Percentiles rank a stretch among this genome's conserved stretches.
Evolutionary conservation across 257 asterid genomes (phyloP).

Genomic region (Przewalskia tangutica): DNA sequence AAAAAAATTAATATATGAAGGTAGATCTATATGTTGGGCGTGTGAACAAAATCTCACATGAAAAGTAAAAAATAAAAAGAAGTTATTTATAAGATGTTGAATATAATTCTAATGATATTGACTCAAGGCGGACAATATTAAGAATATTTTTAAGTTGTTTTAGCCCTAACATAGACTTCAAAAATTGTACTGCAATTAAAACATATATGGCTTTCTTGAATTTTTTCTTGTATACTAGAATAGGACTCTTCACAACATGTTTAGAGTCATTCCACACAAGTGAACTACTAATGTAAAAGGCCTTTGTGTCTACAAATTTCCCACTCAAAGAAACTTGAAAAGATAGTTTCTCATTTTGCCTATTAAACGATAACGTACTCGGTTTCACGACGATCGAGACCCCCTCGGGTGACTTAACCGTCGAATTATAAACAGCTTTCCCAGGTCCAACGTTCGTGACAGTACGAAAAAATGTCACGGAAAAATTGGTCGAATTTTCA

Average conservation of each 20-base stretch:
- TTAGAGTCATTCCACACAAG: neutral
- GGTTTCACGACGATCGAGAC: neutral
- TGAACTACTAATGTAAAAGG: neutral
- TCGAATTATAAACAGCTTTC: neutral
- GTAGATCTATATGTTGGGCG: too few relatives aligned
- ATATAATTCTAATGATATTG: too few relatives aligned
- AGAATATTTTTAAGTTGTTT: too few relatives aligned
- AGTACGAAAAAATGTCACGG: neutral
- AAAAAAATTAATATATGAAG: too few relatives aligned
- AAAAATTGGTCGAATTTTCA: neutral
- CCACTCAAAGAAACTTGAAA: neutral
- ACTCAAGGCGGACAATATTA: too few relatives aligned
- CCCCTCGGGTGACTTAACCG: neutral
- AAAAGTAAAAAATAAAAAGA: too few relatives aligned
- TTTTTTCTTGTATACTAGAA: neutral
- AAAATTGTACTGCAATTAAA: too few relatives aligned
- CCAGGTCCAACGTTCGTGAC: neutral
- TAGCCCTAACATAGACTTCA: too few relatives aligned
- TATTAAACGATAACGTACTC: neutral
- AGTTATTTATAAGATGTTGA: too few relatives aligned
- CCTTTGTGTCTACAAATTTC: neutral
- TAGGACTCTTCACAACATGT: neutral
- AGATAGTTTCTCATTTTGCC: neutral
- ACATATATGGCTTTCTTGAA: too few relatives aligned
- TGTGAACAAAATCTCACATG: too few relatives aligned